A percentile compares a stretch with the other conserved stretches of the same genome.
These are phyloP conservation scores for Populus pruinosa DNA, from an alignment of 345 rosid genomes.

Conservation along the genomic window DNA sequence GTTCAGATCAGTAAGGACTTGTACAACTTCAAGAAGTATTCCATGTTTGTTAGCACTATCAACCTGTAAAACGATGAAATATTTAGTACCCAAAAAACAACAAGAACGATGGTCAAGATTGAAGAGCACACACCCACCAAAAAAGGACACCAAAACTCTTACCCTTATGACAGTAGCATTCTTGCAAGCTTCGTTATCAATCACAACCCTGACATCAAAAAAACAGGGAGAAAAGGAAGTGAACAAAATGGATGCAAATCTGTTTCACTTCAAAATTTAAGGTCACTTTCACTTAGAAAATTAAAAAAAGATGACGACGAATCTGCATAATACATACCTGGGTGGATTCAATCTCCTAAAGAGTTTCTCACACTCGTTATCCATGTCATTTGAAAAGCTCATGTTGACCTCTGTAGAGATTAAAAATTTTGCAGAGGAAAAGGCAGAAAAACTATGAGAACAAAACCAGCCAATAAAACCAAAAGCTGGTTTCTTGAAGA, in stretches of 20 bases:
- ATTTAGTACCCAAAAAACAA: not conserved
- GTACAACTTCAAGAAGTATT: slow-evolving; percentile 69
- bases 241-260: slow-evolving; percentile 7
- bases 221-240: not conserved
- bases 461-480: slow-evolving; percentile 13
- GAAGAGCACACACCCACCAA: not conserved
- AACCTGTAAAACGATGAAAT: slow-evolving; percentile 44
- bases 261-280: slow-evolving; percentile 1
- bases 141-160: slow-evolving; percentile 16
- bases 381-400: slow-evolving; percentile 71
- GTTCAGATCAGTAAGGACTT: slow-evolving; percentile 87
- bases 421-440: not conserved
- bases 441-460: not conserved
- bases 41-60: slow-evolving; percentile 25
- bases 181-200: slow-evolving; percentile 86
- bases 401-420: slow-evolving; percentile 47
- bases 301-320: slow-evolving; percentile 9
- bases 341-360: slow-evolving; percentile 93
- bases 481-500: slow-evolving; percentile 7
- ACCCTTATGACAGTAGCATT: slow-evolving; percentile 86
- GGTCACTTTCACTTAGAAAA: not conserved
- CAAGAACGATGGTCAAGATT: slow-evolving; percentile 5
- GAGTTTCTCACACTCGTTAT: slow-evolving; percentile 84
- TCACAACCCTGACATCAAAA: slow-evolving; percentile 67
- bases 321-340: slow-evolving; percentile 37